Evolutionary conservation across 2,329 filamentous ascomycete species (phyloP).

Genomic region (Monilinia laxa): DNA sequence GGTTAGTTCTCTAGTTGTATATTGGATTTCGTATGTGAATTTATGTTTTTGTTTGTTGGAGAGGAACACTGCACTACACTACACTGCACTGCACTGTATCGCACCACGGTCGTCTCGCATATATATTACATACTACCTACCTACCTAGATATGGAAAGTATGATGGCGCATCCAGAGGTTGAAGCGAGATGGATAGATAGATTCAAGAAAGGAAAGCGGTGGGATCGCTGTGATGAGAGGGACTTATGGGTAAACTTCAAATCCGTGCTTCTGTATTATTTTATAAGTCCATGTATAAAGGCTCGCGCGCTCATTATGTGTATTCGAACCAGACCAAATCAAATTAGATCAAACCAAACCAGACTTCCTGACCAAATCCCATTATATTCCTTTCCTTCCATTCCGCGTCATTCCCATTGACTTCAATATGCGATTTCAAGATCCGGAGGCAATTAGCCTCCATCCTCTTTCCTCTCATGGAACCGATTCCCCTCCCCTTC

Average conservation of each 20-base stretch:
- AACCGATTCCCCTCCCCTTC: neutral
- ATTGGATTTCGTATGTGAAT: no score
- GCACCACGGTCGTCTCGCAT: no score
- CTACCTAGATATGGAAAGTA: no score
- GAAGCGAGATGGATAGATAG: no score
- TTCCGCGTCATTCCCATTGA: no score
- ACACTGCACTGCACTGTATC: no score
- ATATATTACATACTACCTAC: no score
- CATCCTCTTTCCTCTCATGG: neutral
- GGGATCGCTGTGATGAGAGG: neutral
- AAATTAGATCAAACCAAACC: neutral
- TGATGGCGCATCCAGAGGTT: no score
- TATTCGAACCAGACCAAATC: neutral
- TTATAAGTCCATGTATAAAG: neutral
- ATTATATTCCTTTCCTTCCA: neutral
- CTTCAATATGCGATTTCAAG: neutral
- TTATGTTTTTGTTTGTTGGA: no score
- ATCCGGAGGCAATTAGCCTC: neutral
- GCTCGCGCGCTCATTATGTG: neutral
- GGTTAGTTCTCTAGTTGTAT: no score
- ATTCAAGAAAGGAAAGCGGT: no score
- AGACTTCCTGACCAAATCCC: neutral
- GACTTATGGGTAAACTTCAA: neutral
- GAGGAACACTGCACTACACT: no score
- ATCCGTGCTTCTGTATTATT: neutral